A percentile compares a stretch with the other conserved stretches of the same genome.
Conservation (phyloP, 805 yeast genomes). For the Wickerhamiella dianesei region DNA sequence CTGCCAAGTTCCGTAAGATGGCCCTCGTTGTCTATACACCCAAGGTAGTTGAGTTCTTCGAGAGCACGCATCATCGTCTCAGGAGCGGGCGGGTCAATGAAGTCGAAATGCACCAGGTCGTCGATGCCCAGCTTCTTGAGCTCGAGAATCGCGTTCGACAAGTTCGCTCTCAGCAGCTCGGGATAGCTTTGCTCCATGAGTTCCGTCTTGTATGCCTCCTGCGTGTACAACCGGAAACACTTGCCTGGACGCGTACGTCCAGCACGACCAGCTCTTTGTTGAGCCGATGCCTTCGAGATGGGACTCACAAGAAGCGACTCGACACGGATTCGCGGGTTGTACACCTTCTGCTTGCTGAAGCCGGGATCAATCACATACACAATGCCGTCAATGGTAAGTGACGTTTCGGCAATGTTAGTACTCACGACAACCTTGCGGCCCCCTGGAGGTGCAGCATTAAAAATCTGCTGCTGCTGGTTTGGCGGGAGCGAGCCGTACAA, state of each 20-base stretch:
- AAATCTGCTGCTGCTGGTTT: slow-evolving; percentile 82
- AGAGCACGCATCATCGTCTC: slow-evolving; percentile 99
- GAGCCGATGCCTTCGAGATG: slow-evolving; percentile 92
- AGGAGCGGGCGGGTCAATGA: slow-evolving; percentile 99
- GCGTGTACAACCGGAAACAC: slow-evolving; percentile 91
- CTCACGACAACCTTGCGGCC: slow-evolving; percentile 88
- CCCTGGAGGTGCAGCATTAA: slow-evolving; percentile 84
- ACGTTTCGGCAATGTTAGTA: slow-evolving; percentile 95
- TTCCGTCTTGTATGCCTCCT: slow-evolving; percentile 90
- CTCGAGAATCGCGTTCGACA: slow-evolving; percentile 83
- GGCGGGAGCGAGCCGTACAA: slow-evolving; percentile 95
- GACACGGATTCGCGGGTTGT: slow-evolving; percentile 90
- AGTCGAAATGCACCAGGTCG: slow-evolving; percentile 93
- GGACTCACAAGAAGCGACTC: slow-evolving; percentile 91
- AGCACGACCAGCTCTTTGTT: slow-evolving; percentile 99
- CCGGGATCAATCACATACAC: slow-evolving; percentile 98
- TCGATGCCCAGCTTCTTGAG: slow-evolving; percentile 88
- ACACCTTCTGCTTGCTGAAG: slow-evolving; percentile 89
- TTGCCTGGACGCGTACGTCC: slow-evolving; percentile 99
- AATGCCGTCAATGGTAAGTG: slow-evolving; percentile 92
- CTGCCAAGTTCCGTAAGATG: slow-evolving; percentile 80
- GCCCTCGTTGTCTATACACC: slow-evolving; percentile 86
- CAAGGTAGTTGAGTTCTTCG: slow-evolving; percentile 83
- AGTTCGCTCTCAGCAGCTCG: slow-evolving; percentile 80
- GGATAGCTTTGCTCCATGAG: slow-evolving; percentile 92